Evolutionary conservation across 441 rosid species (phyloP).

Genomic region (Mallotus japonicus): DNA sequence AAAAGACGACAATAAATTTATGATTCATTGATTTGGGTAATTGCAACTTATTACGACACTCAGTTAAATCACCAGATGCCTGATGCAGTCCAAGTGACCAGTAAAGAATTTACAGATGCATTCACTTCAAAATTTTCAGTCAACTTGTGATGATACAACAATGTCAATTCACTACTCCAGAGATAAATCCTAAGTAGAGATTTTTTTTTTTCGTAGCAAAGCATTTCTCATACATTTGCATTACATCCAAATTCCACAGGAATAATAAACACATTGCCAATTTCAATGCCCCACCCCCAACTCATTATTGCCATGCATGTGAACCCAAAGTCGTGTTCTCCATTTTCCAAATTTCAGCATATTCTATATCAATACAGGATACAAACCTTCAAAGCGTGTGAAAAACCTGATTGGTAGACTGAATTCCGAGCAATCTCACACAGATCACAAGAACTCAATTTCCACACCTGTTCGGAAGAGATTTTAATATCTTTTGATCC

Average conservation of each 20-base stretch:
- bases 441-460: slow-evolving; percentile 94
- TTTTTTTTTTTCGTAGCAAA: background rate
- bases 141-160: background rate
- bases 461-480: slow-evolving; percentile 70
- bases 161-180: slow-evolving; percentile 5
- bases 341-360: slow-evolving; percentile 8
- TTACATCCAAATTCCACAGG: background rate
- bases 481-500: slow-evolving; percentile 9
- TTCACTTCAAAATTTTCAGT: background rate
- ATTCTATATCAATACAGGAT: background rate
- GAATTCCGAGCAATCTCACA: slow-evolving; percentile 99
- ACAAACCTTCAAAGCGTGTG: slow-evolving; percentile 91
- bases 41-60: background rate
- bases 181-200: background rate
- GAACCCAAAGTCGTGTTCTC: background rate
- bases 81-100: background rate
- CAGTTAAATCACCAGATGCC: background rate
- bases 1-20: background rate
- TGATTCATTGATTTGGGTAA: background rate
- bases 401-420: slow-evolving; percentile 96
- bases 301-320: background rate
- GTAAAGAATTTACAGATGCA: background rate
- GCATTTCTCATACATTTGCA: background rate
- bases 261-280: background rate
- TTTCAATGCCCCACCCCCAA: background rate